Evolutionary conservation across 2,329 filamentous ascomycete species (phyloP), one percentile per base, ranked within the genome.

Genomic region (Fusarium subglutinans): DNA sequence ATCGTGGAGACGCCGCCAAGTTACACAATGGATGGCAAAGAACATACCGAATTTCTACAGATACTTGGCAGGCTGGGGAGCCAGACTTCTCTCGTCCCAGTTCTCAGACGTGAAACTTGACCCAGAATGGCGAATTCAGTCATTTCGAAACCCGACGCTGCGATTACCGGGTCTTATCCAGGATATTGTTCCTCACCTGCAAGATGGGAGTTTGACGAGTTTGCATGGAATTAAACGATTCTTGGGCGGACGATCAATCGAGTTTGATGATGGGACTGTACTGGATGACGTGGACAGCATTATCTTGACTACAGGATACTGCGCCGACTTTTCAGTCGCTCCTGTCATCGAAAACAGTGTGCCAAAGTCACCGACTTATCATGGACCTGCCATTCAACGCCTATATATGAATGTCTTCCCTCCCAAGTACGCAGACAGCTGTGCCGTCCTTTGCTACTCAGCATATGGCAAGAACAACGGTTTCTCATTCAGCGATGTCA

Each of bases 401-500:
- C 10, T 72, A 0, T 72, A 60, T 3, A 72, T 72, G 69, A 72
- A 72, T 18, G 70, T 72, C 1, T 72, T 72, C 1, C 69, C 70
- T 0, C 69, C 70, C 0, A 72, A 73, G 7, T 66, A 73, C 8
- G 64, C 70, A 3, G 58, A 72, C 4, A 72, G 59, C 10, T 72
- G 69, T 3, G 70, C 47, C 0, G 64, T 72, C 55, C 69, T 72
- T 4, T 72, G 70, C 6, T 73, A 73, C 50, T 72, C 70, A 1
- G 69, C 69, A 0, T 72, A 66, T 22, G 70, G 70, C 4, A 73
- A 73, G 2, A 73, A 58, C 14, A 73, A 73, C 4, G 70, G 70
- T 2, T 73, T 73, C 6, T 73, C 70, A 4, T 73, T 73, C 8
- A 73, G 70, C 45, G 70, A 73, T 2, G 70, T 73, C 2, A 73